phyloP scores from a whole-genome alignment of 2,329 filamentous ascomycete genomes.

The Pseudodiploospora longispora region DNA sequence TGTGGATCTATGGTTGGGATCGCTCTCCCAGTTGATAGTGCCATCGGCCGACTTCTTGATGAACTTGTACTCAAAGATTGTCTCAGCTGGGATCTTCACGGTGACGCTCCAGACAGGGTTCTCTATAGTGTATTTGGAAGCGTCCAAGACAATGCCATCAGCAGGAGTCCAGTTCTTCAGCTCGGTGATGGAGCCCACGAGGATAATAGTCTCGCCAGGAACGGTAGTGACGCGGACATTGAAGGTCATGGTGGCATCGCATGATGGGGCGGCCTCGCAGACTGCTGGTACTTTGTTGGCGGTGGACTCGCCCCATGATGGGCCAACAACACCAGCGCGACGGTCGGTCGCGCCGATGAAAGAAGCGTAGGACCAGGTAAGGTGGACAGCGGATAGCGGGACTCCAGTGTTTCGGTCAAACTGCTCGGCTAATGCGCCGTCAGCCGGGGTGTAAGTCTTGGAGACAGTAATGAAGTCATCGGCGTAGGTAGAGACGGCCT shows the following conservation, averaged over 20 bases:
- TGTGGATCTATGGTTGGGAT: slow-evolving; percentile 32
- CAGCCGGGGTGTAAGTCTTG: slow-evolving; percentile 49
- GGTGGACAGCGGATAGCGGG: slow-evolving; percentile 53
- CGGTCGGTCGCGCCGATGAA: slow-evolving; percentile 53
- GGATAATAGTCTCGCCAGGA: slow-evolving; percentile 11
- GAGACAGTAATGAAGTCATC: slow-evolving; percentile 53
- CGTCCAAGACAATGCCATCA: slow-evolving; percentile 40
- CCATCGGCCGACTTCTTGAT: slow-evolving; percentile 45
- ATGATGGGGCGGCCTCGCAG: slow-evolving; percentile 15
- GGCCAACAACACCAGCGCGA: slow-evolving; percentile 43
- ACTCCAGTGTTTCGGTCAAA: slow-evolving; percentile 43
- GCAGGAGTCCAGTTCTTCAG: slow-evolving; percentile 26
- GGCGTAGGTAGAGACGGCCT: slow-evolving; percentile 46
- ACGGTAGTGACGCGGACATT: slow-evolving; percentile 11
- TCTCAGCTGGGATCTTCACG: slow-evolving; percentile 43
- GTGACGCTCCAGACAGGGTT: slow-evolving; percentile 48
- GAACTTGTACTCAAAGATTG: slow-evolving; percentile 53
- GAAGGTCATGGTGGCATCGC: slow-evolving; percentile 17
- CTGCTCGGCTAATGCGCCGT: slow-evolving; percentile 60
- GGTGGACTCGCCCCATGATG: slow-evolving; percentile 38
- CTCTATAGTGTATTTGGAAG: slow-evolving; percentile 43
- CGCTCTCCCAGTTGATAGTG: slow-evolving; percentile 49
- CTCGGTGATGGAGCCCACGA: slow-evolving; percentile 29
- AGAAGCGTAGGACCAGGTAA: slow-evolving; percentile 67
- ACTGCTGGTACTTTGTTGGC: slow-evolving; percentile 12